Base-by-base conservation (phyloP, 192 early-diverging fungal species). In the Rhizophagus sp. region DNA sequence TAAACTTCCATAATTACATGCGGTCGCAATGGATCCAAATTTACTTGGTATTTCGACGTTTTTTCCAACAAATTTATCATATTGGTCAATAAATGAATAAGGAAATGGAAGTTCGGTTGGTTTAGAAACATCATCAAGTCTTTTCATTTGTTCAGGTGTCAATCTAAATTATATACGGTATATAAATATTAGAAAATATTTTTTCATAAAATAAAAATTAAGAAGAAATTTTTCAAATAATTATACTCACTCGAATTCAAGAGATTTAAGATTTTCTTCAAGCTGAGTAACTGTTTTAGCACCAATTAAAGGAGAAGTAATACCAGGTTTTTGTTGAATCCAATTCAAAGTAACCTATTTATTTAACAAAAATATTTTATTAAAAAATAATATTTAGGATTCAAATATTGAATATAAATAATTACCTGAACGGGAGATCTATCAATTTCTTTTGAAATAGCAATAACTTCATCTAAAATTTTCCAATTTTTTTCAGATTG, bases 381-480 rank as follows among this genome's bases (percentile, higher is more conserved):
- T 47, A 39, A 68, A 4, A 27, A 4, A 27, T 36, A 30, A 34
- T 5, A 27, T 41, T 13, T 30, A 24, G 0, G 6, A 17, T 1
- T 30, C n/a, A n/a, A 34, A 69, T 12, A 39, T 33, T 36, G 24
- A 11, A 36, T 19, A 70, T 7, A 33, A 19, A 9, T 30, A 69
- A 70, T 33, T 70, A 39, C 87, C 39, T 87, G 86, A 0, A 84
- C 85, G 4, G 83, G 82, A 0, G 86, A 83, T n/a, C 70, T 79
- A 0, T 81, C 82, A 12, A 76, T 79, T 36, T 88, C 87, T 30
- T 77, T 68, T 1, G 87, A 85, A 78, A 90, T 80, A 15, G 79
- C 73, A 30, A 75, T 73, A 57, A 88, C 82, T 57, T 83, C 83
- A 12, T 85, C 85, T n/a, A 88, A 64, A 62, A 89, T 85, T 25